Evolutionary conservation across 345 rosid genomes (phyloP).

Genomic region (Gossypium mustelinum): DNA sequence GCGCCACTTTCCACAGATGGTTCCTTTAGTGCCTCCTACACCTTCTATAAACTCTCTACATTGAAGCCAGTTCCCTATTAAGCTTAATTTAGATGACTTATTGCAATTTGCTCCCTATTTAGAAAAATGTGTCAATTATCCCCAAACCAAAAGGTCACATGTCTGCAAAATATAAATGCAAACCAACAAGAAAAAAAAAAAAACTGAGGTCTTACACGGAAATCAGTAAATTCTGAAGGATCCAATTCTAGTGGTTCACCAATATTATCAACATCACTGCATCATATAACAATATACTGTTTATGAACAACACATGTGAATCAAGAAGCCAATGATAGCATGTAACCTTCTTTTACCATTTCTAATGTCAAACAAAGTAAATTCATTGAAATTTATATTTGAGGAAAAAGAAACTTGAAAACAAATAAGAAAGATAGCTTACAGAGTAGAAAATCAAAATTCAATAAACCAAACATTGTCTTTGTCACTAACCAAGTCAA

Average conservation of each 20-base stretch:
- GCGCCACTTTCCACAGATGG: constrained; percentile 96
- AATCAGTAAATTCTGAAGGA: constrained; percentile 30
- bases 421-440: neutral
- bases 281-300: constrained; percentile 16
- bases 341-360: neutral
- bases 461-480: neutral
- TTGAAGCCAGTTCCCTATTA: constrained; percentile 87
- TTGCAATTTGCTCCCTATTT: constrained; percentile 37
- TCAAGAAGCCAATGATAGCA: neutral
- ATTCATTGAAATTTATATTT: neutral
- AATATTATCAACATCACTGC: constrained; percentile 53
- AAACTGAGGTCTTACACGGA: constrained; percentile 42
- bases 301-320: neutral
- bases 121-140: constrained; percentile 20
- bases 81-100: constrained; percentile 29
- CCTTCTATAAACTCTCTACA: constrained; percentile 53
- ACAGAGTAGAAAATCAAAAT: neutral
- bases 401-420: neutral
- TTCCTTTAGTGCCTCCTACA: constrained; percentile 37
- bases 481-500: neutral
- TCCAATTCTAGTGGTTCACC: constrained; percentile 44
- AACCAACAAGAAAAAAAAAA: neutral
- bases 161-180: constrained; percentile 3
- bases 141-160: neutral
- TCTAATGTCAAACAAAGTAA: neutral